Evolutionary conservation across 371 early-diverging fungal genomes (phyloP).

Genomic region (Lichtheimia ornata): DNA sequence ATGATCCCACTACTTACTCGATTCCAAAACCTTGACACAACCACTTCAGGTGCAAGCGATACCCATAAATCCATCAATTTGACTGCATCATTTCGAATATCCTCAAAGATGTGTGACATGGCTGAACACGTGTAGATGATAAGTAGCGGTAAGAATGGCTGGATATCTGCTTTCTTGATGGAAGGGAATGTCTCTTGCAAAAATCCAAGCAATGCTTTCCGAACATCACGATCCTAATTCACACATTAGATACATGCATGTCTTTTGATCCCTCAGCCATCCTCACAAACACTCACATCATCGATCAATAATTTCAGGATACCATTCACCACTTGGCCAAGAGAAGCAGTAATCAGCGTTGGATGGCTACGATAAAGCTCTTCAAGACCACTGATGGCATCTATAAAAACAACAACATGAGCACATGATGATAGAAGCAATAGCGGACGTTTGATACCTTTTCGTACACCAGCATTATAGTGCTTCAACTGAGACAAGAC

Average conservation of each 20-base stretch:
- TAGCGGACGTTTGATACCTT: conserved; percentile 43
- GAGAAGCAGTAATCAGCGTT: conserved; percentile 53
- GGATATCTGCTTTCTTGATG: conserved; percentile 58
- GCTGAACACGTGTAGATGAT: conserved; percentile 84
- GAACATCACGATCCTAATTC: conserved; percentile 50
- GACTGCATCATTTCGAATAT: conserved; percentile 80
- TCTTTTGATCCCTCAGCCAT: neutral
- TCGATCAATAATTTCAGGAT: conserved; percentile 63
- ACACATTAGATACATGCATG: neutral
- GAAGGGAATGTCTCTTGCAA: conserved; percentile 30
- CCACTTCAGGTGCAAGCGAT: conserved; percentile 60
- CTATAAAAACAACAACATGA: conserved; percentile 24
- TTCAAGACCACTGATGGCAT: conserved; percentile 69
- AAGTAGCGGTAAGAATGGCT: conserved; percentile 77
- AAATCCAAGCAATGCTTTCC: conserved; percentile 40
- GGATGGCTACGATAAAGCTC: conserved; percentile 70
- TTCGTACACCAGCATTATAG: conserved; percentile 74
- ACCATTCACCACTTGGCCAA: conserved; percentile 68
- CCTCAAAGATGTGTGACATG: conserved; percentile 90
- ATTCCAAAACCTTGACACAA: conserved; percentile 63
- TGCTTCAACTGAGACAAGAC: conserved; percentile 76
- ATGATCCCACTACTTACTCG: neutral
- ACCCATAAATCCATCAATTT: conserved; percentile 78
- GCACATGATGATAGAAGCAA: too few relatives aligned
- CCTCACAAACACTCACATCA: conserved; percentile 46